phyloP scores from a whole-genome alignment of 805 yeast species.

The Myxozyma udenii region DNA sequence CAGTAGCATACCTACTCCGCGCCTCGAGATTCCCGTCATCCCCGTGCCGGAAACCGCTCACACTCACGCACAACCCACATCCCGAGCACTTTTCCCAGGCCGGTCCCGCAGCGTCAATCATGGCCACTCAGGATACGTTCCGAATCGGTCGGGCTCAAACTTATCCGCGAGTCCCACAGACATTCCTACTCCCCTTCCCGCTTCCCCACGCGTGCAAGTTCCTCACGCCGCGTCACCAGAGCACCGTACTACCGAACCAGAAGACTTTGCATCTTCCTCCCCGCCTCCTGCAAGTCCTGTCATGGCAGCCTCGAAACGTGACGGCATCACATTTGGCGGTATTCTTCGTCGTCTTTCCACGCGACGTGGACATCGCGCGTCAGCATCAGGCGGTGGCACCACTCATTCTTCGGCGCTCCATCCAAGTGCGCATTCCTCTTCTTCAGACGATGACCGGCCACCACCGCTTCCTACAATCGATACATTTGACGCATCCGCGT shows the following conservation, averaged over 20 bases:
- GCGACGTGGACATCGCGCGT: conserved; percentile 19
- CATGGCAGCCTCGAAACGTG: conserved; percentile 8
- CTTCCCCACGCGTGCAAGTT: no score
- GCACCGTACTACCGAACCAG: neutral
- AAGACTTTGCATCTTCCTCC: neutral
- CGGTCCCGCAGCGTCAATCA: conserved; percentile 26
- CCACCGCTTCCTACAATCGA: conserved; percentile 23
- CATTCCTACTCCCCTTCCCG: no score
- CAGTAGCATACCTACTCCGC: neutral
- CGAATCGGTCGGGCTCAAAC: conserved; percentile 16
- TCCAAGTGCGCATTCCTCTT: conserved; percentile 8
- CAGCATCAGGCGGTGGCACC: neutral
- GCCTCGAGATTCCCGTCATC: conserved; percentile 23
- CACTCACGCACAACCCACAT: conserved; percentile 20
- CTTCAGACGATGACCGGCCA: conserved; percentile 24
- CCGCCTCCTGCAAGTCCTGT: neutral
- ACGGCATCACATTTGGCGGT: conserved; percentile 25
- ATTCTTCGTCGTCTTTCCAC: conserved; percentile 25
- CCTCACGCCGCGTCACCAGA: no score
- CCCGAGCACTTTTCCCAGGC: conserved; percentile 24
- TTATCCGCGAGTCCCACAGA: conserved; percentile 13
- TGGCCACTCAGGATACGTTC: conserved; percentile 21
- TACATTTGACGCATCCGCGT: conserved; percentile 7
- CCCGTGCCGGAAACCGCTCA: conserved; percentile 30
- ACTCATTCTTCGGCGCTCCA: neutral